Evolutionary conservation across 2,329 filamentous ascomycete species (phyloP).

Genomic region (Diaporthe batatas): DNA sequence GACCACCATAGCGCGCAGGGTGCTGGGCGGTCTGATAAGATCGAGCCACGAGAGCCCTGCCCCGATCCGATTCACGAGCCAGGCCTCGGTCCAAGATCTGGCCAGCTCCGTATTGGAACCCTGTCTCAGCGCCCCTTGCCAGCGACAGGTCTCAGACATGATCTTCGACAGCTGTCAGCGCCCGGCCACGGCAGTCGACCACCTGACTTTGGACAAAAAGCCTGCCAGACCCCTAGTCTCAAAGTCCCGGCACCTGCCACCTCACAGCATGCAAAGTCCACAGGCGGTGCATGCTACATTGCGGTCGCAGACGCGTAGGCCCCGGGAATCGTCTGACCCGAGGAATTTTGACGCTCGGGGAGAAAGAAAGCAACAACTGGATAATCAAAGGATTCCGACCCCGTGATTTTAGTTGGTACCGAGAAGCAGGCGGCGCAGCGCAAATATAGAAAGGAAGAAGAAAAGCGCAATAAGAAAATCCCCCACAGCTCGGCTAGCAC

Average conservation of each 20-base stretch:
- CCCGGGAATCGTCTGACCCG: slow-evolving; percentile 11
- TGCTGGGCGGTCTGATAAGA: background rate
- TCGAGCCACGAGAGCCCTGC: background rate
- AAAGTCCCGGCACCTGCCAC: background rate
- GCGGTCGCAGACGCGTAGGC: slow-evolving; percentile 15
- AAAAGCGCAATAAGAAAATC: background rate
- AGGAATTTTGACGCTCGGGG: background rate
- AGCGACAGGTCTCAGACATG: slow-evolving; percentile 34
- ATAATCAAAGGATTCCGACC: too few species aligned
- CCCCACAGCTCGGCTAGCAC: slow-evolving; percentile 29
- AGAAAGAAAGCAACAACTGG: background rate
- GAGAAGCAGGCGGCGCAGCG: background rate
- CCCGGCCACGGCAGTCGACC: background rate
- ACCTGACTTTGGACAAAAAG: background rate
- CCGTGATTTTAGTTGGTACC: background rate
- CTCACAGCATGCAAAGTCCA: background rate
- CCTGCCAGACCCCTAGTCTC: background rate
- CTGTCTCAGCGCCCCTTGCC: slow-evolving; percentile 21
- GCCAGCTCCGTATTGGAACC: background rate
- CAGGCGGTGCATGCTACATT: background rate
- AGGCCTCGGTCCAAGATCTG: slow-evolving; percentile 4
- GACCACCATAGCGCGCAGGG: background rate
- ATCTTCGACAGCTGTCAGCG: slow-evolving; percentile 26
- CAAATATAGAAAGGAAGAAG: slow-evolving; percentile 21
- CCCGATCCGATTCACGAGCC: background rate